These are phyloP conservation scores for Diplodia seriata DNA, from an alignment of 2,329 filamentous ascomycete species.

Conservation along the genomic window DNA sequence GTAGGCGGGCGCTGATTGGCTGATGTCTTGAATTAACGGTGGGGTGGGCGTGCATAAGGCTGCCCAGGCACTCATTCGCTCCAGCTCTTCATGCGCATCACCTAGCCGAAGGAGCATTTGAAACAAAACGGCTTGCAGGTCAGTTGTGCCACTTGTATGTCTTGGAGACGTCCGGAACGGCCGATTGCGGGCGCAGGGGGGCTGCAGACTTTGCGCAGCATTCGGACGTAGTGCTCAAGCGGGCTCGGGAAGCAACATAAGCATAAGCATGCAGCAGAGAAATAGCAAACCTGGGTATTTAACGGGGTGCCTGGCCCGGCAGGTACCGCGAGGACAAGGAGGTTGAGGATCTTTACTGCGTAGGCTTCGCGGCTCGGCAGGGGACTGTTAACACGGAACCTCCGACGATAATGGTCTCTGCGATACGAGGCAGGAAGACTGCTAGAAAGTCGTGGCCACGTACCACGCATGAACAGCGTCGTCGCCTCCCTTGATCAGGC, in stretches of 20 bases:
- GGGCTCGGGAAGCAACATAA: neutral
- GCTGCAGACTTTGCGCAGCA: neutral
- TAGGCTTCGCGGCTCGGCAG: neutral
- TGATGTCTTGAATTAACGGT: neutral
- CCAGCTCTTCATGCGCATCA: constrained; percentile 3
- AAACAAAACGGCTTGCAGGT: constrained; percentile 25
- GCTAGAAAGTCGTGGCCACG: constrained; percentile 20
- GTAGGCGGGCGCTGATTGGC: neutral
- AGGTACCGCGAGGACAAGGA: neutral
- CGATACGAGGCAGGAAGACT: constrained; percentile 15
- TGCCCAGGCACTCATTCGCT: constrained; percentile 3
- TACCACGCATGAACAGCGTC: constrained; percentile 3
- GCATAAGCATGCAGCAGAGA: neutral
- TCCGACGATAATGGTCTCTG: constrained; percentile 22
- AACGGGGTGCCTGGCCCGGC: neutral
- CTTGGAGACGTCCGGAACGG: neutral
- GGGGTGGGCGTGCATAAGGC: constrained; percentile 2
- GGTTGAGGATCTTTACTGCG: neutral
- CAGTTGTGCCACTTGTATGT: constrained; percentile 4
- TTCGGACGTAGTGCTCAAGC: neutral
- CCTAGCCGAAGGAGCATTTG: constrained; percentile 9
- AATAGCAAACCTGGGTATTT: constrained; percentile 3
- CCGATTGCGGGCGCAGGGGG: neutral
- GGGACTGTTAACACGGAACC: constrained; percentile 1
- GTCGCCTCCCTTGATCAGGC: constrained; percentile 21